Evolutionary conservation across 441 rosid genomes (phyloP).

Genomic region (Theobroma grandiflorum): DNA sequence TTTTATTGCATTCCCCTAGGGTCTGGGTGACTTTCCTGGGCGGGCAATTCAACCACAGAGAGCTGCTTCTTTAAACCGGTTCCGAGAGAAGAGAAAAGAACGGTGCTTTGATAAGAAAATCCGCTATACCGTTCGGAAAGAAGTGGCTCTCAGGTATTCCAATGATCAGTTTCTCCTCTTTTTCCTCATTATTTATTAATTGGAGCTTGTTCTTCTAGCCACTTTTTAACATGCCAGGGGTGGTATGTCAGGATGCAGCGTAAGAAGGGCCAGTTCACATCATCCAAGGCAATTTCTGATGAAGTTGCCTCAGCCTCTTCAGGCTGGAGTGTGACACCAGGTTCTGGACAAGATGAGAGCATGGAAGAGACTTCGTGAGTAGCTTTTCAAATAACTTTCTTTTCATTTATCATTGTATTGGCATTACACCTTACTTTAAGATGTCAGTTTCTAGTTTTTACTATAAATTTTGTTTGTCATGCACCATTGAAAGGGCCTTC

Average conservation of each 20-base stretch:
- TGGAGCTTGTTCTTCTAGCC: conserved; percentile 15
- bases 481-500: neutral
- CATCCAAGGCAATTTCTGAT: conserved; percentile 35
- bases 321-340: conserved; percentile 31
- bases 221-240: conserved; percentile 10
- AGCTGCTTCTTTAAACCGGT: conserved; percentile 42
- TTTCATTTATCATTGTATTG: neutral
- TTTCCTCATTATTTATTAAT: neutral
- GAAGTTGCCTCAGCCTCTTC: conserved; percentile 40
- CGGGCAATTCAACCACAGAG: conserved; percentile 42
- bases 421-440: neutral
- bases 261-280: conserved; percentile 45
- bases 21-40: conserved; percentile 38
- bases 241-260: conserved; percentile 45
- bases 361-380: conserved; percentile 38
- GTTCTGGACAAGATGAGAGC: conserved; percentile 35
- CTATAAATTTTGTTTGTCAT: neutral
- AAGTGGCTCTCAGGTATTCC: conserved; percentile 43
- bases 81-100: conserved; percentile 44
- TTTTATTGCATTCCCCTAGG: conserved; percentile 34
- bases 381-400: conserved; percentile 3
- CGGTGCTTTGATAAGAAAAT: conserved; percentile 44
- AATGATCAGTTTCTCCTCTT: neutral
- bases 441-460: conserved; percentile 17
- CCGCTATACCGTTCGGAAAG: conserved; percentile 41